phyloP scores from a whole-genome alignment of 306 rosid species.

The Dalbergia cultrata region DNA sequence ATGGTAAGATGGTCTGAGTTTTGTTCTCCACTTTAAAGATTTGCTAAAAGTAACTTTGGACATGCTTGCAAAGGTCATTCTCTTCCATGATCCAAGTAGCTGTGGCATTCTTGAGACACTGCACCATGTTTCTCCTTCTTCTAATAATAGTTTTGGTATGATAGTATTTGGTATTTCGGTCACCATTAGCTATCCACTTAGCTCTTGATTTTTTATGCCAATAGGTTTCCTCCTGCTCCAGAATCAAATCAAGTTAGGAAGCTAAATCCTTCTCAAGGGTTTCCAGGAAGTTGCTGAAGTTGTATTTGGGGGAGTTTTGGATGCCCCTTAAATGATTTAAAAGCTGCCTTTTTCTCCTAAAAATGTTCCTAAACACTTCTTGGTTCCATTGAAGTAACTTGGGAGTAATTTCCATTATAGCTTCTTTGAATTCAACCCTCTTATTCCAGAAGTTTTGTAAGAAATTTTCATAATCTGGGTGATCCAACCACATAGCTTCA shows the following conservation, averaged over 20 bases:
- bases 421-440: rapidly evolving
- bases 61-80: too few species aligned
- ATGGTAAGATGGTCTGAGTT: too few species aligned
- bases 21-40: too few species aligned
- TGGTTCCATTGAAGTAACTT: neutral
- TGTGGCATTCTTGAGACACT: too few species aligned
- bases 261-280: neutral
- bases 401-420: neutral
- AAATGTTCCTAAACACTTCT: neutral
- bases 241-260: neutral
- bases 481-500: neutral
- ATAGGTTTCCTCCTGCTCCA: neutral
- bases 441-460: neutral
- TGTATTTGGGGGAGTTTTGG: neutral
- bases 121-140: too few species aligned
- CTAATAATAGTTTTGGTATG: neutral
- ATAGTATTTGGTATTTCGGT: neutral
- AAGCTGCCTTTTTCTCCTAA: neutral
- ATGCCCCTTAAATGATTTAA: neutral
- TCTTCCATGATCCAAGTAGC: too few species aligned
- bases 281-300: neutral
- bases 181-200: neutral
- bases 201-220: neutral
- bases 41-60: too few species aligned
- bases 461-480: too few species aligned